Evolutionary conservation across 129 eudicot genomes (phyloP), one percentile per base, ranked within the genome.

Genomic region (Pseudognaphalium luteoalbum): DNA sequence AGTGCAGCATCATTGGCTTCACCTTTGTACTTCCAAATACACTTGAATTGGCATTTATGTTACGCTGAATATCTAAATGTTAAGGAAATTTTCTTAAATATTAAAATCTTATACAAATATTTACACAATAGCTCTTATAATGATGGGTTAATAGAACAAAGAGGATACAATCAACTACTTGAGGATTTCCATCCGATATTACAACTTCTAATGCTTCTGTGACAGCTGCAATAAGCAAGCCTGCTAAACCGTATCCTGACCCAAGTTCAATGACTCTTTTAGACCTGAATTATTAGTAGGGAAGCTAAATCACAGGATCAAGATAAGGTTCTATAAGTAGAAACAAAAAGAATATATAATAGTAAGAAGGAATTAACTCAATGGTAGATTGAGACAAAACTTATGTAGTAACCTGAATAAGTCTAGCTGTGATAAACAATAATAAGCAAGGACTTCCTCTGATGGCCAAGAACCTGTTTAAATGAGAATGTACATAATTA

Each of bases 101-200:
- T 47, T 5, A 12, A 11, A 12, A 0, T 21, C 66, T 50, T 6
- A 14, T 1, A 59, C 52, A 78, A 4, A 19, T 20, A 20, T 4
- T 15, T 4, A 20, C 19, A 34, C 32, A 50, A 51, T 70, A 60
- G 76, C 37, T 60, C 16, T 39, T 62, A 60, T 7, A 60, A 63
- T 62, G 34, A 37, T 5, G 50, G 66, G 65, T 41, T 29, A 65
- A 22, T 15, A 47, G 62, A 69, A 42, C 30, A 65, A 83, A 79
- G 83, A 95, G 97, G 97, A 95, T 95, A 95, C 99, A 95, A 88
- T 89, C 94, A 83, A 95, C 96, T 28, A 95, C 99, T 91, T 91
- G 97, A 70, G 99, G 99, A 74, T 95, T 95, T 69, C 99, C 99
- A 83, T 95, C 99, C 66, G 99, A 91, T 80, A 95, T 89, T 9